A percentile compares a stretch with the other conserved stretches of the same genome.
Evolutionary conservation across 75 land plant species (phyloP).

Genomic region (Azolla pinnata): DNA sequence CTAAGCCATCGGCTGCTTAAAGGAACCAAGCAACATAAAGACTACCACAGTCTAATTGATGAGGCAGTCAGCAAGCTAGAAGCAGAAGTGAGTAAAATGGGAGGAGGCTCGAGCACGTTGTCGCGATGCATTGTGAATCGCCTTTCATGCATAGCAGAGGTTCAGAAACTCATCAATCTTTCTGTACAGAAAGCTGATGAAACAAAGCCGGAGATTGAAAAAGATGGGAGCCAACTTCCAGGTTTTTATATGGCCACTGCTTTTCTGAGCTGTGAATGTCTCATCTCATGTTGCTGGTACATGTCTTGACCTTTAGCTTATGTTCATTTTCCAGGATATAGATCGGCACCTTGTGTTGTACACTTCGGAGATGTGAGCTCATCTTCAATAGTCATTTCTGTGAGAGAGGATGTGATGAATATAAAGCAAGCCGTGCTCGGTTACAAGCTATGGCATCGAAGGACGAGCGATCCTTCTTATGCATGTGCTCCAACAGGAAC

Average conservation of each 20-base stretch:
- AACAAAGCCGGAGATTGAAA: background rate
- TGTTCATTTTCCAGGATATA: background rate
- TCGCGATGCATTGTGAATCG: constrained; percentile 72
- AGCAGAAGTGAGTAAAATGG: constrained; percentile 53
- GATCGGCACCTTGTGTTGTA: constrained; percentile 7
- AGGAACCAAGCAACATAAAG: constrained; percentile 36
- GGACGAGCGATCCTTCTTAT: constrained; percentile 24
- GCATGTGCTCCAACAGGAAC: constrained; percentile 32
- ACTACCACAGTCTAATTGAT: constrained; percentile 44
- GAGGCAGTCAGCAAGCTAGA: constrained; percentile 49
- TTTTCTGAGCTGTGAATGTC: background rate
- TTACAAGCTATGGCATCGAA: constrained; percentile 54
- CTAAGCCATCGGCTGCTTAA: constrained; percentile 46
- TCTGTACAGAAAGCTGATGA: constrained; percentile 44
- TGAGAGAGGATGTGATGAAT: constrained; percentile 13
- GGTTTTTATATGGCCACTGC: background rate
- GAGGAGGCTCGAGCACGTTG: constrained; percentile 30
- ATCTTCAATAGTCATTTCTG: constrained; percentile 33
- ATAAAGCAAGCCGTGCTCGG: constrained; percentile 14
- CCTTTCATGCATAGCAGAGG: constrained; percentile 52
- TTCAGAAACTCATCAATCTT: constrained; percentile 46
- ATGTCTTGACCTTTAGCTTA: too few species aligned
- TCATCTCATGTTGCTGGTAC: too few species aligned
- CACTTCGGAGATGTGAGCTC: constrained; percentile 31
- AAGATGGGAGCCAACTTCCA: background rate